Evolutionary conservation across 805 yeast species (phyloP), one percentile per base, ranked within the genome.

Genomic region (Yarrowia keelungensis): DNA sequence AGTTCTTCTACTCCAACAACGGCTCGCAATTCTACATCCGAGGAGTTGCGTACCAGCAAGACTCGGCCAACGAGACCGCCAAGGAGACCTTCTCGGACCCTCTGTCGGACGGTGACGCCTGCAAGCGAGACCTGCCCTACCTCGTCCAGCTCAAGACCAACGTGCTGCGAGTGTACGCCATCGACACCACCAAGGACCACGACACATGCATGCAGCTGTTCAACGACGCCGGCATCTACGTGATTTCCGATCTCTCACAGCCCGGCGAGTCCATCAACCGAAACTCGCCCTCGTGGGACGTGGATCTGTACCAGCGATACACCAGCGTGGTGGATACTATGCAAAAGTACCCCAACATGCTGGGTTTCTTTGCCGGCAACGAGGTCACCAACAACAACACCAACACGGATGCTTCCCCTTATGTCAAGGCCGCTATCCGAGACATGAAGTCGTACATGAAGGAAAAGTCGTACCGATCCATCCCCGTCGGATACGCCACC

Each of bases 351-450:
- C 80, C 88, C 59, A 94, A 94, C 79, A 85, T 91, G 19, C 83
- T 94, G 71, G 99, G 98, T 2, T 93, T 91, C 84, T 93, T 94
- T 80, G 98, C 98, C 38, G 99, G 98, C 71, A 95, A 95, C 80
- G 99, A 94, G 84, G 98, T 95, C 67, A 87, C 94, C 70, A 94
- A 93, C 79, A 92, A 91, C 76, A 69, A 70, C 72, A 81, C 92
- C 61, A 93, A 91, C 79, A 90, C 98, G 14, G 89, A 87, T 73
- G 91, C 98, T 41, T 92, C 98, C 38, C 92, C 98, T 1, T 94
- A 88, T 79, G 97, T 95, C 69, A 95, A 94, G 83, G 97, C 98
- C 39, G 97, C 98, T 16, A 84, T 95, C 71, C 89, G 99, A 79
- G 99, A 94, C 78, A 84, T 85, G 76, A 93, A 91, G 80, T 75